These are phyloP conservation scores for Rhynchospora pubera DNA, from an alignment of 176 grass and related monocot species.

Conservation along the genomic window DNA sequence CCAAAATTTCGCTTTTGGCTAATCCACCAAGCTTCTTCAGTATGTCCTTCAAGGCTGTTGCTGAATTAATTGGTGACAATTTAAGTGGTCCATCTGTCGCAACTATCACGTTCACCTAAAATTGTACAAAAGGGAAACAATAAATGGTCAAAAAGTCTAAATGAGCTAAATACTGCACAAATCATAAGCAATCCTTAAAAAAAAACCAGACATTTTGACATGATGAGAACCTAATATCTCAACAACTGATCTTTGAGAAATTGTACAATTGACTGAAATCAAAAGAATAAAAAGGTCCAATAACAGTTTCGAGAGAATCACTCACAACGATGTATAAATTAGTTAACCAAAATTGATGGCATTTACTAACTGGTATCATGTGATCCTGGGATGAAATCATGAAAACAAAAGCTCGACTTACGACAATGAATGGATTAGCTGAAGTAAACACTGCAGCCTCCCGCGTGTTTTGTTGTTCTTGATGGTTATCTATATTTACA, in stretches of 20 bases:
- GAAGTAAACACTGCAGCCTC: background rate
- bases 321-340: background rate
- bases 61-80: background rate
- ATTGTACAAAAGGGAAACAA: too few relatives aligned
- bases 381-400: background rate
- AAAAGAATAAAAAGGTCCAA: background rate
- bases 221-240: background rate
- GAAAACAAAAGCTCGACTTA: background rate
- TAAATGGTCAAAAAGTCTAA: too few relatives aligned
- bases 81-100: background rate
- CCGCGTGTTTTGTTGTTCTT: background rate
- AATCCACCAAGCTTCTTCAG: background rate
- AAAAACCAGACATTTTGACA: background rate
- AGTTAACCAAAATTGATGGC: background rate
- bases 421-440: background rate
- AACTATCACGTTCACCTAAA: slow-evolving; percentile 12
- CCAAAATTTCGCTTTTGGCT: slow-evolving; percentile 8
- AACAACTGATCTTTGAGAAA: background rate
- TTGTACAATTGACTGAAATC: background rate
- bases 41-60: background rate
- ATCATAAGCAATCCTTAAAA: background rate
- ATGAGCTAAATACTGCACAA: background rate
- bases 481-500: background rate
- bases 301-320: background rate
- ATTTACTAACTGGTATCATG: background rate